Evolutionary conservation across 2,329 filamentous ascomycete species (phyloP).

Genomic region (Cladosporium halotolerans): DNA sequence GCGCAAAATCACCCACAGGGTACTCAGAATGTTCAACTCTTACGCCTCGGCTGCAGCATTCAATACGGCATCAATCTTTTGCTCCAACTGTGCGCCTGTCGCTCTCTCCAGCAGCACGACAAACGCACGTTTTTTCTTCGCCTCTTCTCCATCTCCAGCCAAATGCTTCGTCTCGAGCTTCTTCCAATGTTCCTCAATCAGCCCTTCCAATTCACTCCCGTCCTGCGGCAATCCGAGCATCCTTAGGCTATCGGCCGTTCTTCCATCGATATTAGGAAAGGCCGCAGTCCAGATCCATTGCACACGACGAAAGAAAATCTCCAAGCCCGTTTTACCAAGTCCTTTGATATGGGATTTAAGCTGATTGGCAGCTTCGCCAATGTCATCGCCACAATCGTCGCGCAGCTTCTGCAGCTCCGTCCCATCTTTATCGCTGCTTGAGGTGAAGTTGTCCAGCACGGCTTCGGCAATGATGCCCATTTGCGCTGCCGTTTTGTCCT

Average conservation of each 20-base stretch:
- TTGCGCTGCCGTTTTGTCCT: constrained; percentile 41
- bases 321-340: constrained; percentile 35
- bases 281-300: constrained; percentile 36
- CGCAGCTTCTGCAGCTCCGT: constrained; percentile 28
- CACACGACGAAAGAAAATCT: constrained; percentile 39
- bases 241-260: constrained; percentile 30
- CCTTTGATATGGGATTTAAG: constrained; percentile 36
- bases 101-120: constrained; percentile 35
- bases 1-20: too few species aligned
- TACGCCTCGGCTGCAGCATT: constrained; percentile 17
- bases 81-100: constrained; percentile 34
- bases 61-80: constrained; percentile 28
- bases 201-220: constrained; percentile 28
- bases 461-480: constrained; percentile 31
- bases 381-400: constrained; percentile 26
- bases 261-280: constrained; percentile 36
- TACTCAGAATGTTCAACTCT: too few species aligned
- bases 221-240: constrained; percentile 33
- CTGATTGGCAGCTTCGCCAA: constrained; percentile 25
- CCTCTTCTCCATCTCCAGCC: constrained; percentile 28
- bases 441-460: constrained; percentile 28
- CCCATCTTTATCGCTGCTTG: constrained; percentile 28
- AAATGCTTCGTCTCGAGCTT: constrained; percentile 27
- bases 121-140: constrained; percentile 35
- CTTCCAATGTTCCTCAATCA: constrained; percentile 33